phyloP scores from a whole-genome alignment of 208 protist genomes.

The Trypanosoma scelopori region DNA sequence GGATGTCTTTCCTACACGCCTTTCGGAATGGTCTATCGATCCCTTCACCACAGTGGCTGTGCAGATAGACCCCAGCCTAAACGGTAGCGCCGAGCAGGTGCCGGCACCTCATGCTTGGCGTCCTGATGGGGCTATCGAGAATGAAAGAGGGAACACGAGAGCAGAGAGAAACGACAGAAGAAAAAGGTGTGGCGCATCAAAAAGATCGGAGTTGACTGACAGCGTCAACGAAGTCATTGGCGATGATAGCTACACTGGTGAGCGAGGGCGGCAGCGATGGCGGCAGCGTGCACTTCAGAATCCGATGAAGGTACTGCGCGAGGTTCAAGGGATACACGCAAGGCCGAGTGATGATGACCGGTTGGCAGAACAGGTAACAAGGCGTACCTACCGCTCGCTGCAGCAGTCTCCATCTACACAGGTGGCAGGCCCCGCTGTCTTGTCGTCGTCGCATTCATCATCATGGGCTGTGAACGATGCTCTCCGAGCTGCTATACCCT shows the following conservation, averaged over 20 bases:
- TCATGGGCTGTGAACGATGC: slow-evolving; percentile 31
- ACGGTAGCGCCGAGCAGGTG: slow-evolving; percentile 70
- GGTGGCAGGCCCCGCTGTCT: neutral
- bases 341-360: slow-evolving; percentile 61
- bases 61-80: slow-evolving; percentile 43
- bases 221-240: neutral
- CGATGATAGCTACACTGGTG: neutral
- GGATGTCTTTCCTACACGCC: slow-evolving; percentile 60
- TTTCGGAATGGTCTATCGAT: slow-evolving; percentile 65
- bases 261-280: neutral
- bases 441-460: neutral
- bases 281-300: neutral
- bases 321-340: slow-evolving; percentile 44
- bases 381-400: neutral
- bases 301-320: slow-evolving; percentile 26
- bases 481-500: slow-evolving; percentile 28
- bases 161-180: slow-evolving; percentile 36
- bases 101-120: slow-evolving; percentile 79
- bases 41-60: slow-evolving; percentile 50
- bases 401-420: neutral
- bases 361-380: slow-evolving; percentile 12
- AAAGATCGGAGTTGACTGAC: neutral
- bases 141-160: slow-evolving; percentile 27
- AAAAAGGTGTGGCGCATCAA: neutral
- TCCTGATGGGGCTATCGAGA: slow-evolving; percentile 44